Conservation (phyloP, 2,329 filamentous ascomycete species). For the Penicillium sclerotigenum region DNA sequence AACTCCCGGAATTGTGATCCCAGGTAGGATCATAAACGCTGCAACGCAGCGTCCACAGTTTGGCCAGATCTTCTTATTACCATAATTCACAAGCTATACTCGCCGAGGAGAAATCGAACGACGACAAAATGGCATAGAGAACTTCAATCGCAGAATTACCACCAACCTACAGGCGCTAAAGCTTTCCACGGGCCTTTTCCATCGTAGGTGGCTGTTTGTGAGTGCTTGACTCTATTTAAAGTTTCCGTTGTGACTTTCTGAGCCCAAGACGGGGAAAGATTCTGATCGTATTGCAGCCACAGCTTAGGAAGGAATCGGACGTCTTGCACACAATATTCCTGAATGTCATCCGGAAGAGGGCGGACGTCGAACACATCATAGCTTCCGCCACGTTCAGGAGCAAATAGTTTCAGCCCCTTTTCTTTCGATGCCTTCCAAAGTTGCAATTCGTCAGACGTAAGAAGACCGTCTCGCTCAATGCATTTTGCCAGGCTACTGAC, state of each 20-base stretch:
- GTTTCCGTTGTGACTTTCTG: neutral
- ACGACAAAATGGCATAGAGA: no score
- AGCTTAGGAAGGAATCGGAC: constrained; percentile 2
- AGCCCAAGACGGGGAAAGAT: neutral
- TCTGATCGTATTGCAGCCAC: neutral
- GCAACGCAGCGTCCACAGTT: no score
- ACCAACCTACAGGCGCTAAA: neutral
- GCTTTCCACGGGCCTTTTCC: neutral
- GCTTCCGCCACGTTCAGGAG: neutral
- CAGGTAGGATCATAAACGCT: no score
- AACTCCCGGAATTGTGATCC: no score
- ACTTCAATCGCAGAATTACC: no score
- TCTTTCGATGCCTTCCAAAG: neutral
- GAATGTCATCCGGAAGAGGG: constrained; percentile 3
- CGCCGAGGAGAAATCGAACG: no score
- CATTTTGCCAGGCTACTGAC: neutral
- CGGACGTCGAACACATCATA: constrained; percentile 12
- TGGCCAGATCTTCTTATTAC: no score
- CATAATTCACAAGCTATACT: no score
- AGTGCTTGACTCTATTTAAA: neutral
- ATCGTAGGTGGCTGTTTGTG: neutral
- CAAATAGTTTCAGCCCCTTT: neutral
- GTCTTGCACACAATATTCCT: constrained; percentile 10
- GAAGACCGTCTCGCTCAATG: neutral
- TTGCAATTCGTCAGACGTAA: neutral